Base-by-base conservation (phyloP, 176 grass and related monocot species). In the Aegilops speltoides region DNA sequence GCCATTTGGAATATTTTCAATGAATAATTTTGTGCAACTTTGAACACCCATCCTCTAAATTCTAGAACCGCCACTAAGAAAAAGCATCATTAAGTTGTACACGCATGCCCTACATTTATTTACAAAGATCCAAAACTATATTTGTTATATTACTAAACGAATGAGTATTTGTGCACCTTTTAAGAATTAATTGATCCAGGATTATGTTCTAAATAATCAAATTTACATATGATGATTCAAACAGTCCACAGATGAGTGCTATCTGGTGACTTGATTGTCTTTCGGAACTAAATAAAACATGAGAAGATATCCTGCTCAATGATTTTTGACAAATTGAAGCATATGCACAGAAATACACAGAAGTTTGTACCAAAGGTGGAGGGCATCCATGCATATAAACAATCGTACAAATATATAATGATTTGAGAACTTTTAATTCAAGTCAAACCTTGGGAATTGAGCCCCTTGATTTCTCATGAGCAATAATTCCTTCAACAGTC, bases 51-150 rank as follows among this genome's bases (percentile, higher is more conserved):
- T 24, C 24, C 2, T 43, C 22, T 7, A 40, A 43, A 73, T 73
- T 37, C 36, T 73, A 73, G 23, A 22, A 37, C 23, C 9, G 11
- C 23, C 36, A 72, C 69, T 41, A 72, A 37, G 69, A 41, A 41
- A 69, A 70, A 72, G 13, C 36, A 72, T 72, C 69, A 72, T 41
- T 72, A 41, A 72, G 36, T 72, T 72, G 69, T 41, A 43, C 70
- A 15, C 24, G 11, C 70, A 45, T 72, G 70, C 37, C n/a, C n/a
- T 45, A 22, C 40, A 73, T 43, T 73, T 25, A 45, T 25, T 13
- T 25, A 73, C 20, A 45, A 15, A 73, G 70, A 12, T 45, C 12
- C 38, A 45, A 25, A 73, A 73, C 70, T 73, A 73, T 73, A 12
- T 43, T 73, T 43, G 40, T 45, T 14, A 73, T 24, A 73, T 73